Evolutionary conservation across 2,329 filamentous ascomycete genomes (phyloP).

Genomic region (Aspergillaceae sp.): DNA sequence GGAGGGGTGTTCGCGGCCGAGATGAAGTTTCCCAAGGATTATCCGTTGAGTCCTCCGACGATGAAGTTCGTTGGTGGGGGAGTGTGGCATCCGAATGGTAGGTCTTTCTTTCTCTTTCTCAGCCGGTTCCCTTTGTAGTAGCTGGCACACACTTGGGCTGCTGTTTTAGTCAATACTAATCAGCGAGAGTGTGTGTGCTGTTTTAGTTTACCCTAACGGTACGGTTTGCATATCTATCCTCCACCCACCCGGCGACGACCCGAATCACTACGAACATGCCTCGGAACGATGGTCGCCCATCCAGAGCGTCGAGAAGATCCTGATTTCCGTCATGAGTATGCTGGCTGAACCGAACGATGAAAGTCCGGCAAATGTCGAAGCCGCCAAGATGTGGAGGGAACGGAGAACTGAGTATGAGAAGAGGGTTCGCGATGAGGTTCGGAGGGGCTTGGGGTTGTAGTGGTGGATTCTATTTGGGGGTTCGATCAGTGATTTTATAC

Average conservation of each 20-base stretch:
- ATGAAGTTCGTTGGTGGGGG: conserved; percentile 87
- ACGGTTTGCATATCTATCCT: conserved; percentile 98
- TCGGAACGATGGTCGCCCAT: conserved; percentile 95
- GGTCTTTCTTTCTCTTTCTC: conserved; percentile 11
- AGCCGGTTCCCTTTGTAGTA: neutral
- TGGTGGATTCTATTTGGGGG: neutral
- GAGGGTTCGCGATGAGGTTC: conserved; percentile 73
- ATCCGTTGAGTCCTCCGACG: conserved; percentile 87
- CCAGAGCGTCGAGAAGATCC: conserved; percentile 94
- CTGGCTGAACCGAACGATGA: conserved; percentile 95
- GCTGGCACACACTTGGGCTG: no score
- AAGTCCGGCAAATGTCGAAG: conserved; percentile 91
- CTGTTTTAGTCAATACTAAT: neutral
- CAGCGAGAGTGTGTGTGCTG: neutral
- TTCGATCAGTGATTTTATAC: no score
- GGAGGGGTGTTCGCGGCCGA: conserved; percentile 93
- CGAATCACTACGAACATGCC: conserved; percentile 95
- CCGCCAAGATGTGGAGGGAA: conserved; percentile 93
- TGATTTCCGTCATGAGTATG: conserved; percentile 98
- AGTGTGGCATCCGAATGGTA: conserved; percentile 95
- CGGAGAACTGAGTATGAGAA: conserved; percentile 73
- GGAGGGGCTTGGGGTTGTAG: conserved; percentile 67
- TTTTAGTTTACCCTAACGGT: conserved; percentile 75
- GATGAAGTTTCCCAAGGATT: conserved; percentile 90
- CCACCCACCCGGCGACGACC: conserved; percentile 90